phyloP scores from a whole-genome alignment of 495 filamentous ascomycete genomes.

The Penicillium mononematosum region DNA sequence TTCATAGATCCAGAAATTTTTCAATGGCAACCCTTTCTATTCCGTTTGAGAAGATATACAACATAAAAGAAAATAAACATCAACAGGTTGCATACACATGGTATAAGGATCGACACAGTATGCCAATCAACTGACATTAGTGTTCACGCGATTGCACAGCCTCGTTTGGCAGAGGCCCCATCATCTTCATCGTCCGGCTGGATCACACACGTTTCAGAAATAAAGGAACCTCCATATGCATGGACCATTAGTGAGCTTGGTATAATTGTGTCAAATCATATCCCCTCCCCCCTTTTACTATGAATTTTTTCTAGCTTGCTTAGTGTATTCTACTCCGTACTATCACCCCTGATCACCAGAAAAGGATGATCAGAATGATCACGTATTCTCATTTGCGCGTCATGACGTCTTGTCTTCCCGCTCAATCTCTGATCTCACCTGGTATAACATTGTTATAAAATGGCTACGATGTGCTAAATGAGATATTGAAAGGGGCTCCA shows the following conservation, averaged over 20 bases:
- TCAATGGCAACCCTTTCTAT: not conserved
- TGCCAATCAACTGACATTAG: conserved; percentile 6
- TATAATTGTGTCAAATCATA: not conserved
- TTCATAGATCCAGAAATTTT: not conserved
- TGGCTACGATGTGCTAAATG: not conserved
- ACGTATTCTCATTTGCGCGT: not conserved
- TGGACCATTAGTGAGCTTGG: conserved; percentile 4
- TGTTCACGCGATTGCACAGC: conserved; percentile 12
- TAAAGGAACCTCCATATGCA: conserved; percentile 1
- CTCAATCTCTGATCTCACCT: not conserved
- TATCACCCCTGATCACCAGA: conserved; percentile 5
- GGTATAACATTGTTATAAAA: too few relatives aligned
- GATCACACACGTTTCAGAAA: conserved; percentile 15
- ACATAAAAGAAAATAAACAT: not conserved
- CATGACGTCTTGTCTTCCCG: not conserved
- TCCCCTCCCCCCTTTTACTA: not conserved
- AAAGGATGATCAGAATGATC: conserved; percentile 2
- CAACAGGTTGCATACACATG: not conserved
- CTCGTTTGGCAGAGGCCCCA: conserved; percentile 6
- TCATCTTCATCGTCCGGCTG: not conserved
- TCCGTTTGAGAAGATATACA: not conserved
- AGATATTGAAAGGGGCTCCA: not conserved
- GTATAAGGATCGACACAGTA: conserved; percentile 1
- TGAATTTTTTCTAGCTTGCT: not conserved
- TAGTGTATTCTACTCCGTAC: not conserved